Conservation (phyloP, 2,329 filamentous ascomycete genomes). For the Lecanosticta acicola region DNA sequence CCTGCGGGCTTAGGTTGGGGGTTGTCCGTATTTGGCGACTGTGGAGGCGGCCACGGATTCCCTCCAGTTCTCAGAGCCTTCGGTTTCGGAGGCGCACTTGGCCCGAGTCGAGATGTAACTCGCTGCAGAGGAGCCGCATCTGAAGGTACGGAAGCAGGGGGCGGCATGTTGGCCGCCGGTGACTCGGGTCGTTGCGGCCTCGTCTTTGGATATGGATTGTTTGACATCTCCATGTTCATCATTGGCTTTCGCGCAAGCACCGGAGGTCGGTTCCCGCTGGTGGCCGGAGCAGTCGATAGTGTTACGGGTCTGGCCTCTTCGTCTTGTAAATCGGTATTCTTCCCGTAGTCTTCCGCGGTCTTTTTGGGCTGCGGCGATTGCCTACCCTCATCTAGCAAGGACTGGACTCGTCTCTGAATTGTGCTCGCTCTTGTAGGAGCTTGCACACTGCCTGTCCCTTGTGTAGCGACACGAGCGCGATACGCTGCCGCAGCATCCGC, state of each 20-base stretch:
- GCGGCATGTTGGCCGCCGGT: conserved; percentile 4
- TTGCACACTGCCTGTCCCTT: conserved; percentile 48
- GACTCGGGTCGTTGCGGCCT: conserved; percentile 14
- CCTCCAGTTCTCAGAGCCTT: conserved; percentile 50
- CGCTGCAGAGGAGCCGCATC: conserved; percentile 13
- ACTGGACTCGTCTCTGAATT: conserved; percentile 89
- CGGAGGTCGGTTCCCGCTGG: conserved; percentile 16
- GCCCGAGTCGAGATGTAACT: conserved; percentile 36
- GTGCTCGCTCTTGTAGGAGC: conserved; percentile 65
- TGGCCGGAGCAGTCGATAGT: conserved; percentile 11
- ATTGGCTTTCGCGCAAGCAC: conserved; percentile 25
- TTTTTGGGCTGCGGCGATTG: conserved; percentile 50
- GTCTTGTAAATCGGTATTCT: conserved; percentile 59
- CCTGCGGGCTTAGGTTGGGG: conserved; percentile 18
- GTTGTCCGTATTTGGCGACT: conserved; percentile 6
- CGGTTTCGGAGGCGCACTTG: conserved; percentile 56
- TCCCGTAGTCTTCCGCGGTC: conserved; percentile 85
- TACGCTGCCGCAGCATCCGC: conserved; percentile 86
- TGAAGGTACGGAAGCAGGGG: conserved; percentile 2
- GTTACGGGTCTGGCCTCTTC: conserved; percentile 5
- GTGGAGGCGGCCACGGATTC: conserved; percentile 16
- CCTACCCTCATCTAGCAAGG: conserved; percentile 71
- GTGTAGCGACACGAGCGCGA: conserved; percentile 63
- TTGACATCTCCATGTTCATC: conserved; percentile 9
- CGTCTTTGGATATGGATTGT: conserved; percentile 24